Conservation (phyloP, 441 rosid species). For the Brassica balearica region DNA sequence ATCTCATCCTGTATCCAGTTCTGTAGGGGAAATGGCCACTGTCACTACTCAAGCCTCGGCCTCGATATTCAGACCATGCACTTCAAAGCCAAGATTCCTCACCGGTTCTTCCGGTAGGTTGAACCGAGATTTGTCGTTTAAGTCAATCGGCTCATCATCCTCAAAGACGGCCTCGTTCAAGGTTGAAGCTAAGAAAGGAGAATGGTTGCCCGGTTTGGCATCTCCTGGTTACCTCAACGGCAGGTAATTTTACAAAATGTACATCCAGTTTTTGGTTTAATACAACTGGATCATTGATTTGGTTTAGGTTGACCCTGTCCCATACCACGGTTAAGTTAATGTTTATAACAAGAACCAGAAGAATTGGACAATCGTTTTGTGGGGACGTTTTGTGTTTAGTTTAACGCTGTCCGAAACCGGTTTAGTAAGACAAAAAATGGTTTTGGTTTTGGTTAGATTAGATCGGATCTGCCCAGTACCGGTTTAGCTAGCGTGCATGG, state of each 20-base stretch:
- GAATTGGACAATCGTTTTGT: no score
- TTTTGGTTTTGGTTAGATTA: neutral
- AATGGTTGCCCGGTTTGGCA: constrained; percentile 88
- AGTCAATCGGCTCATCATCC: constrained; percentile 50
- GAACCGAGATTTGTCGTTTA: constrained; percentile 56
- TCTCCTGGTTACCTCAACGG: constrained; percentile 85
- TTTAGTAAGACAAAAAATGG: neutral
- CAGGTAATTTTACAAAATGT: constrained; percentile 53
- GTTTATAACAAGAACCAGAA: no score
- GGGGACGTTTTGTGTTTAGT: neutral
- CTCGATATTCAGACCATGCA: constrained; percentile 76
- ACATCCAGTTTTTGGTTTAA: neutral
- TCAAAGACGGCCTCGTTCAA: constrained; percentile 54
- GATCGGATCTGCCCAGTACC: neutral
- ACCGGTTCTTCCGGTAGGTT: constrained; percentile 63
- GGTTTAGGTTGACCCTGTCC: neutral
- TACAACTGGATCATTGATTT: neutral
- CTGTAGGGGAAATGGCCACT: constrained; percentile 61
- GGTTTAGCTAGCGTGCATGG: constrained; percentile 17
- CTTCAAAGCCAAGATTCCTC: constrained; percentile 68
- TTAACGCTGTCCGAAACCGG: neutral
- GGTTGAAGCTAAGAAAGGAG: constrained; percentile 87
- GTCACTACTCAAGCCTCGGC: constrained; percentile 90
- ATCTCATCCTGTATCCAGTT: constrained; percentile 22
- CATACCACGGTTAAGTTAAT: no score